Evolutionary conservation across 768 basidiomycete species (phyloP).

Genomic region (Leucocoprinus leucothites): DNA sequence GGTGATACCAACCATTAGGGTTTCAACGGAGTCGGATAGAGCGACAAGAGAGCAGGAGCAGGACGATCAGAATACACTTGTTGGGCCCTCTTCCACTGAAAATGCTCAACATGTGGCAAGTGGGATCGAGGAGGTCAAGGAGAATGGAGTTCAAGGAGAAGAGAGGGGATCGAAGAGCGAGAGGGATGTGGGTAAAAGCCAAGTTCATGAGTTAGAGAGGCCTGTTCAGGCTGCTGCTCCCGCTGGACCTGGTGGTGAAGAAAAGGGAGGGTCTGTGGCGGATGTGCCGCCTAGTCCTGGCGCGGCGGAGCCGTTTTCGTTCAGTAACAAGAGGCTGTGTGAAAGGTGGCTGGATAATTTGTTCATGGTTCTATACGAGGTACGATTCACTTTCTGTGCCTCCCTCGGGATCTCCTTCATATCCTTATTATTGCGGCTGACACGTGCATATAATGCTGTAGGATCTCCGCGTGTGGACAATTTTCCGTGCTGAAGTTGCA

Average conservation of each 20-base stretch:
- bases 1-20: conserved; percentile 61
- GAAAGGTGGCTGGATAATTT: conserved; percentile 98
- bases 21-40: conserved; percentile 61
- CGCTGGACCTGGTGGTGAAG: conserved; percentile 24
- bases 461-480: conserved; percentile 98
- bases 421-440: too few species aligned
- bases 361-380: conserved; percentile 98
- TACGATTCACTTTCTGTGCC: conserved; percentile 21
- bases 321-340: conserved; percentile 94
- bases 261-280: conserved; percentile 33
- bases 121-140: conserved; percentile 18
- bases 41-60: conserved; percentile 28
- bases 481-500: conserved; percentile 96
- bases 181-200: neutral
- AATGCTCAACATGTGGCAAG: neutral
- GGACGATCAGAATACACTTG: conserved; percentile 2
- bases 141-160: conserved; percentile 16
- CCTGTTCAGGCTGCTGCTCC: conserved; percentile 49
- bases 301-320: conserved; percentile 71
- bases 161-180: neutral
- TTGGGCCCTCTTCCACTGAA: conserved; percentile 3
- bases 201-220: conserved; percentile 34
- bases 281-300: conserved; percentile 28
- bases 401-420: too few species aligned
- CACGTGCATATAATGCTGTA: conserved; percentile 24